Percentiles rank a stretch among this genome's conserved stretches.
These are phyloP conservation scores for Blastobotrys aristatus DNA, from an alignment of 1,139 yeast genomes.

Conservation along the genomic window DNA sequence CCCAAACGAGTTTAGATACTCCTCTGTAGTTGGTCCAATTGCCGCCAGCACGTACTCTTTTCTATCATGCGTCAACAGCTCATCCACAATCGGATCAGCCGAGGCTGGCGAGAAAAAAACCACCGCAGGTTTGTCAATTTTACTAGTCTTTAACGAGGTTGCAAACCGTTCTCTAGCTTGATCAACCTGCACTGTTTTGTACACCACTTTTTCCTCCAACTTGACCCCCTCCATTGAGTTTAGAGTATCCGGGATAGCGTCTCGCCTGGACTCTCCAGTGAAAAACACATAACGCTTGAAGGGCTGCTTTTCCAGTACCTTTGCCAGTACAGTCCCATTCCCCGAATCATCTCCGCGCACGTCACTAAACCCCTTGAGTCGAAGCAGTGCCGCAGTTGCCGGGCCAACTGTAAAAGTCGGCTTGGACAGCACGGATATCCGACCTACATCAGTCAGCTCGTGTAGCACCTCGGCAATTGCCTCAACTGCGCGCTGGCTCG, in stretches of 20 bases:
- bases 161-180: slow-evolving; percentile 40
- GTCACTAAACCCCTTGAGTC: slow-evolving; percentile 56
- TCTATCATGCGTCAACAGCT: slow-evolving; percentile 20
- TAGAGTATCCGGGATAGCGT: slow-evolving; percentile 67
- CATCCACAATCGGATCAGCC: slow-evolving; percentile 53
- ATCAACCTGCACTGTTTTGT: slow-evolving; percentile 53
- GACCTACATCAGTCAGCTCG: slow-evolving; percentile 1
- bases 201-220: slow-evolving; percentile 63
- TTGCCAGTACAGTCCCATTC: slow-evolving; percentile 65
- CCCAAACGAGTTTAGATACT: slow-evolving; percentile 49
- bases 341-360: slow-evolving; percentile 79
- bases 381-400: slow-evolving; percentile 65
- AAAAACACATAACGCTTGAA: slow-evolving; percentile 53
- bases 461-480: slow-evolving; percentile 33
- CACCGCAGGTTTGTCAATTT: slow-evolving; percentile 31
- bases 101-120: slow-evolving; percentile 93
- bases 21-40: slow-evolving; percentile 90
- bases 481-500: slow-evolving; percentile 91
- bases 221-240: slow-evolving; percentile 39
- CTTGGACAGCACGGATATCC: slow-evolving; percentile 34
- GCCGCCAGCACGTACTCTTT: slow-evolving; percentile 54
- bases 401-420: slow-evolving; percentile 89
- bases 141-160: slow-evolving; percentile 8
- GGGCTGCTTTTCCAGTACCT: slow-evolving; percentile 41
- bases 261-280: slow-evolving; percentile 83